Evolutionary conservation across 2,329 filamentous ascomycete species (phyloP).

Genomic region (Scytalidium sp.): DNA sequence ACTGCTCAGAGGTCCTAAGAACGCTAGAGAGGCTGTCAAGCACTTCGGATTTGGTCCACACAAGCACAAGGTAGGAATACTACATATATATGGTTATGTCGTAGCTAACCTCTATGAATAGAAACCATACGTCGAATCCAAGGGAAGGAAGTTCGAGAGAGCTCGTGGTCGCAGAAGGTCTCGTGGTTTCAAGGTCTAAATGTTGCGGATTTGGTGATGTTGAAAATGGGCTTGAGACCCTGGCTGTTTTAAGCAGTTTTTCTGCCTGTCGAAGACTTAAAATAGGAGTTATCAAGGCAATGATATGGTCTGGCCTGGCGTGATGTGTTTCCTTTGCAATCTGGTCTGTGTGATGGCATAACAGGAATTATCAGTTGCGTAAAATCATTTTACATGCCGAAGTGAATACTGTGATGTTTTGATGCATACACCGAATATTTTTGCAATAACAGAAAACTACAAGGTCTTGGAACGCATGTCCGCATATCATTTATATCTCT

Average conservation of each 20-base stretch:
- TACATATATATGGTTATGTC: constrained; percentile 15
- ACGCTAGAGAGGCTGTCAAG: constrained; percentile 95
- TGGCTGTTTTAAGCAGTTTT: constrained; percentile 12
- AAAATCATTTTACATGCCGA: no score
- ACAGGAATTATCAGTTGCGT: no score
- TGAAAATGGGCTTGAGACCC: constrained; percentile 14
- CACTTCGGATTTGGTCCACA: constrained; percentile 99
- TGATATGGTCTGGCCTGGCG: background rate
- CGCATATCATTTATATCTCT: no score
- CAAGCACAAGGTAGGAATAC: constrained; percentile 79
- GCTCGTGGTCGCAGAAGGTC: constrained; percentile 98
- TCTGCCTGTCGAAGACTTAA: background rate
- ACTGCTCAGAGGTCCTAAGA: constrained; percentile 97
- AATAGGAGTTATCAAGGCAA: background rate
- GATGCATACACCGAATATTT: no score
- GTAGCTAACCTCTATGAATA: constrained; percentile 40
- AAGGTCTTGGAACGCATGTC: no score
- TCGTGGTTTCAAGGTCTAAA: constrained; percentile 99
- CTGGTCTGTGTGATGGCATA: background rate
- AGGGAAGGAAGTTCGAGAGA: constrained; percentile 99
- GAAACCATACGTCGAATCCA: constrained; percentile 97
- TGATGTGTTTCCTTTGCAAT: background rate
- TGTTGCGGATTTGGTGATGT: constrained; percentile 9
- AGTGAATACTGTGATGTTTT: no score
- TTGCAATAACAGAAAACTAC: no score